A percentile compares a stretch with the other conserved stretches of the same genome.
These are phyloP conservation scores for Hypocrella siamensis DNA, from an alignment of 2,329 filamentous ascomycete species.

Conservation along the genomic window DNA sequence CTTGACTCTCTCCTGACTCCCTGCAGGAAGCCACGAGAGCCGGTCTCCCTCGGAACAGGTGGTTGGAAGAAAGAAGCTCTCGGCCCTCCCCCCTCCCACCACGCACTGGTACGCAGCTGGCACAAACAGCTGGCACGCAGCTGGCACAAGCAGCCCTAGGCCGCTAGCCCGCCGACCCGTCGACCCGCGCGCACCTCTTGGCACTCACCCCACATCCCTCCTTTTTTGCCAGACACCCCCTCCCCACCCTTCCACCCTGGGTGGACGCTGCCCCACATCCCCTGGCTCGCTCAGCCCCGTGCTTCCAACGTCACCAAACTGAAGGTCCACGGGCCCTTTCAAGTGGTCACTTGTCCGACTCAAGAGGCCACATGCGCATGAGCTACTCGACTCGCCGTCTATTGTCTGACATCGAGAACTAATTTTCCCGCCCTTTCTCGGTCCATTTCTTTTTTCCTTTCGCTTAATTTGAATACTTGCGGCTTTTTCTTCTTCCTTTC, in stretches of 20 bases:
- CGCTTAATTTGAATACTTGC: no score
- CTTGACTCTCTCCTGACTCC: neutral
- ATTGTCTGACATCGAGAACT: conserved; percentile 7
- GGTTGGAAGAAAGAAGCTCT: neutral
- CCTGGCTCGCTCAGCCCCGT: conserved; percentile 24
- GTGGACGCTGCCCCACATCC: neutral
- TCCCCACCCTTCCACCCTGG: conserved; percentile 2
- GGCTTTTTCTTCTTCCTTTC: conserved; percentile 7
- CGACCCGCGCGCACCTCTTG: neutral
- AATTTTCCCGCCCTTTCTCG: conserved; percentile 5
- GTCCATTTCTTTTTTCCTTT: conserved; percentile 3
- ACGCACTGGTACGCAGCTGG: neutral
- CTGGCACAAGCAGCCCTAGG: conserved; percentile 1
- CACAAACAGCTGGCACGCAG: neutral
- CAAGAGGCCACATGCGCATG: conserved; percentile 14
- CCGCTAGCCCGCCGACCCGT: no score
- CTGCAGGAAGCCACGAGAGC: neutral
- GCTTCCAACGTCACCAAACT: conserved; percentile 25
- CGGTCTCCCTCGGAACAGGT: no score
- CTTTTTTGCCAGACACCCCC: conserved; percentile 3
- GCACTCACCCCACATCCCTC: conserved; percentile 1
- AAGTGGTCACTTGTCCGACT: conserved; percentile 12
- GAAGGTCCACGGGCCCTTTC: conserved; percentile 14
- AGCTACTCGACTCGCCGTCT: conserved; percentile 4
- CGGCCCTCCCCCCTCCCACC: neutral